Conservation (phyloP, 805 yeast genomes). For the Kodamaea leandrae region DNA sequence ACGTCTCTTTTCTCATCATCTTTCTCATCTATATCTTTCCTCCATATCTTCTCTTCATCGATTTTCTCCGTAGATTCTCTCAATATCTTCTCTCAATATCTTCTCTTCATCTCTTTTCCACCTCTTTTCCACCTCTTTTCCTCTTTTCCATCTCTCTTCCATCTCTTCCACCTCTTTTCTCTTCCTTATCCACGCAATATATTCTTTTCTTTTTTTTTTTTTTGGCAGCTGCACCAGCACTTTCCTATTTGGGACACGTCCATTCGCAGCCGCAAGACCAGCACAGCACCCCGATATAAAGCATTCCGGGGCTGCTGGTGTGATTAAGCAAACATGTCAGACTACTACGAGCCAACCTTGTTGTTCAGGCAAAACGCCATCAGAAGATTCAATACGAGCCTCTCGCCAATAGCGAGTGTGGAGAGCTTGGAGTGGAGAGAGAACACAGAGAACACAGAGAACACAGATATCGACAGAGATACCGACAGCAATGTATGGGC, state of each 20-base stretch:
- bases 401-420: constrained; percentile 24
- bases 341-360: constrained; percentile 40
- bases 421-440: constrained; percentile 9
- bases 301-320: not conserved
- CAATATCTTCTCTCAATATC: too few species aligned
- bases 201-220: not conserved
- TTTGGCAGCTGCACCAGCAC: not conserved
- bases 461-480: not conserved
- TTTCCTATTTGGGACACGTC: not conserved
- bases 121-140: not conserved
- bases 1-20: too few species aligned
- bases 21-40: too few species aligned
- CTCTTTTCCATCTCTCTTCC: not conserved
- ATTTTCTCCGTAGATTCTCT: too few species aligned
- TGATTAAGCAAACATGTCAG: constrained; percentile 18
- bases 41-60: too few species aligned
- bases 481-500: not conserved
- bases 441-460: not conserved
- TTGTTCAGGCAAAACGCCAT: constrained; percentile 44
- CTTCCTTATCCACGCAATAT: too few species aligned
- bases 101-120: not conserved
- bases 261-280: not conserved
- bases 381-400: constrained; percentile 18
- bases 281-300: not conserved
- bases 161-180: too few species aligned